These are phyloP conservation scores for Fusarium pseudonygamai DNA, from an alignment of 2,329 filamentous ascomycete species.

Conservation along the genomic window DNA sequence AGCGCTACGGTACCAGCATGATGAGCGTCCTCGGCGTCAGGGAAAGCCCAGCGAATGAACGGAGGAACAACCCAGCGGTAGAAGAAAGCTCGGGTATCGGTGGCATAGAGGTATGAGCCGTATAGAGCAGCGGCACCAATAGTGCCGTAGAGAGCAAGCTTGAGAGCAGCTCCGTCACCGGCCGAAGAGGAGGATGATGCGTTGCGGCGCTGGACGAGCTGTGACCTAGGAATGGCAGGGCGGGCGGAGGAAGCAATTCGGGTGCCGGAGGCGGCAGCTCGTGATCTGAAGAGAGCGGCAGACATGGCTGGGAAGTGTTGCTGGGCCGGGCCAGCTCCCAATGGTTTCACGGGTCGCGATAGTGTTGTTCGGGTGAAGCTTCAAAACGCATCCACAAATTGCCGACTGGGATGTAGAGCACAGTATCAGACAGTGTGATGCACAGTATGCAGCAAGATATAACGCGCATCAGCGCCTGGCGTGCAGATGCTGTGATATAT, in stretches of 20 bases:
- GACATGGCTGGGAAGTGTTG: conserved; percentile 41
- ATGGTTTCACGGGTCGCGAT: conserved; percentile 40
- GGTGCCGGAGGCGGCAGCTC: conserved; percentile 30
- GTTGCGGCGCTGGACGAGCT: conserved; percentile 42
- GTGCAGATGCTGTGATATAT: not conserved
- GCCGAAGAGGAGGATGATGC: conserved; percentile 50
- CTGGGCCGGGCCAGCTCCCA: conserved; percentile 45
- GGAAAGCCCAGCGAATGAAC: conserved; percentile 70
- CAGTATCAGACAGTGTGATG: conserved; percentile 35
- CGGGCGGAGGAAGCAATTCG: conserved; percentile 34
- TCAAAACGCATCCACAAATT: conserved; percentile 38
- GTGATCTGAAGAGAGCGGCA: conserved; percentile 39
- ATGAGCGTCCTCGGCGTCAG: conserved; percentile 93
- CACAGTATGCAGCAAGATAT: conserved; percentile 14
- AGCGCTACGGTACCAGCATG: conserved; percentile 77
- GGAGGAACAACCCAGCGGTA: conserved; percentile 76
- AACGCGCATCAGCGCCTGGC: not conserved
- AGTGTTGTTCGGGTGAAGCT: conserved; percentile 42
- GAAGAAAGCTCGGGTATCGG: conserved; percentile 76
- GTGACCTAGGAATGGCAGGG: conserved; percentile 27
- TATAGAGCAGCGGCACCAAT: conserved; percentile 54
- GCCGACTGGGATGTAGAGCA: conserved; percentile 32
- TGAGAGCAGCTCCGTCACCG: conserved; percentile 45
- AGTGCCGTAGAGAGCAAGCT: conserved; percentile 53
- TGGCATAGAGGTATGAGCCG: conserved; percentile 72